Evolutionary conservation across 805 yeast genomes (phyloP).

Genomic region (Debaryomyces tyrocola): DNA sequence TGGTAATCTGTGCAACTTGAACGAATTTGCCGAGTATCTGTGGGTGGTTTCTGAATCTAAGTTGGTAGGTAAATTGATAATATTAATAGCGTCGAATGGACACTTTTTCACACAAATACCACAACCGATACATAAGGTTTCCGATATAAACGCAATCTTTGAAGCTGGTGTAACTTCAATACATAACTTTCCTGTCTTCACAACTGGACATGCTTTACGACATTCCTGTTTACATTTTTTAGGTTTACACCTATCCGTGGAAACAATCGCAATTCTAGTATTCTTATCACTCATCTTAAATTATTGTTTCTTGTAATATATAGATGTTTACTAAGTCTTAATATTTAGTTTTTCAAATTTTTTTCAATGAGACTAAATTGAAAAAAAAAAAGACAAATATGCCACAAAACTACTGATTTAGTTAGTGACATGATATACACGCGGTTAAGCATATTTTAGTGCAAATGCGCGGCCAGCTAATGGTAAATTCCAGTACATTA

Average conservation of each 20-base stretch:
- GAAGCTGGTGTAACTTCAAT: conserved; percentile 90
- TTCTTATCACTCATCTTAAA: conserved; percentile 35
- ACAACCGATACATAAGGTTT: conserved; percentile 94
- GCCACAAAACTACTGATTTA: background rate
- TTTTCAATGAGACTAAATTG: background rate
- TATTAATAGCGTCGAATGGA: conserved; percentile 95
- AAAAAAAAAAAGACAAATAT: background rate
- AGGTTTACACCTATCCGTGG: conserved; percentile 94
- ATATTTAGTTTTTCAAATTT: background rate
- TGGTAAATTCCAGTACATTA: conserved; percentile 6
- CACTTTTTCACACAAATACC: conserved; percentile 99
- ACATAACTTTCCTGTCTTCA: conserved; percentile 95
- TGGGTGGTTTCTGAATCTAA: conserved; percentile 91
- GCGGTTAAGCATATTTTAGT: background rate
- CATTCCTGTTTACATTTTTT: conserved; percentile 99
- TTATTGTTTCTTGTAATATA: background rate
- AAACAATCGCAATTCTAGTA: conserved; percentile 94
- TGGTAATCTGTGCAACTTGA: conserved; percentile 95
- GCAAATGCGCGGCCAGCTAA: background rate
- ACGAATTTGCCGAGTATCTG: conserved; percentile 96
- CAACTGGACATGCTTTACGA: conserved; percentile 95
- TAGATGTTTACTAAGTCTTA: too few species aligned
- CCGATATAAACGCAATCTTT: conserved; percentile 93
- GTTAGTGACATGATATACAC: conserved; percentile 2
- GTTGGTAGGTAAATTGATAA: conserved; percentile 95